These are phyloP conservation scores for Solanum raphanifolium DNA, from an alignment of 257 asterid genomes.

Conservation along the genomic window DNA sequence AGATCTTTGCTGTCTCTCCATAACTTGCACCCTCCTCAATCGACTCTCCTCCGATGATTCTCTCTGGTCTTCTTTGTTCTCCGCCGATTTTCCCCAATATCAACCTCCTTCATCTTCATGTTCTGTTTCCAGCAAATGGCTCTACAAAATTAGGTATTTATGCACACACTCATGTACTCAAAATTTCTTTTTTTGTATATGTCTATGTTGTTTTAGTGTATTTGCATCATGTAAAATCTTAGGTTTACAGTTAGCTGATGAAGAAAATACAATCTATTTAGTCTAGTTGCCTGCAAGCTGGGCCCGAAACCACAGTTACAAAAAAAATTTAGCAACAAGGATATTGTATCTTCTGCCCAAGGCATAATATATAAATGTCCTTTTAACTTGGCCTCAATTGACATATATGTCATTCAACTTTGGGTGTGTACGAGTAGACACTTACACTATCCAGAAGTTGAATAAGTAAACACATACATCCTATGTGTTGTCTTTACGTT, in stretches of 20 bases:
- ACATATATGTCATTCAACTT: too few relatives aligned
- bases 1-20: constrained; percentile 54
- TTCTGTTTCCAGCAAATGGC: constrained; percentile 22
- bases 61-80: constrained; percentile 50
- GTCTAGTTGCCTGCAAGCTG: not conserved
- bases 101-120: constrained; percentile 7
- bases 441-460: too few relatives aligned
- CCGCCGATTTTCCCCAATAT: constrained; percentile 36
- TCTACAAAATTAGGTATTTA: constrained; percentile 54
- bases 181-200: not conserved
- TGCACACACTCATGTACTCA: not conserved
- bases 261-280: not conserved
- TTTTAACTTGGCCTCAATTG: too few relatives aligned
- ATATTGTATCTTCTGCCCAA: not conserved
- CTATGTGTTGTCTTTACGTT: too few relatives aligned
- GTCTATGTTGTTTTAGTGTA: not conserved
- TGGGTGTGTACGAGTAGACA: fast-evolving
- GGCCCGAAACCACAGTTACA: too few relatives aligned
- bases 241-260: not conserved
- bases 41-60: constrained; percentile 47
- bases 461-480: too few relatives aligned
- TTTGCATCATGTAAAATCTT: not conserved
- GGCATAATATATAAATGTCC: not conserved
- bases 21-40: constrained; percentile 47
- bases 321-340: not conserved